A percentile compares a stretch with the other conserved stretches of the same genome.
Evolutionary conservation across 768 basidiomycete genomes (phyloP).

Genomic region (Hypholoma fasciculare): DNA sequence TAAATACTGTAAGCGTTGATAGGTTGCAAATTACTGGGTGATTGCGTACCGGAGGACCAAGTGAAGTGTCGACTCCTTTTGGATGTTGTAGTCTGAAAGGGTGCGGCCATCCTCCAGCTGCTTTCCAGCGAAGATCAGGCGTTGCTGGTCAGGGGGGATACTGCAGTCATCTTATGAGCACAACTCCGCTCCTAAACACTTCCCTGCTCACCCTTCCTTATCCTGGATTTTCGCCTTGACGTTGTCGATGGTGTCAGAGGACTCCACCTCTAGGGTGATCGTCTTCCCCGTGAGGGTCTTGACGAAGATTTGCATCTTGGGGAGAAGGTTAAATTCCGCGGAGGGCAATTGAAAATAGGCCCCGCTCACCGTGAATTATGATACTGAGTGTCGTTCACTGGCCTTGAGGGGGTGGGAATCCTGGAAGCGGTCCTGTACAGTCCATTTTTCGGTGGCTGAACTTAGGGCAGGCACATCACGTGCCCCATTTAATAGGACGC

Average conservation of each 20-base stretch:
- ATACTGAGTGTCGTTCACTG: constrained; percentile 18
- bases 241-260: constrained; percentile 95
- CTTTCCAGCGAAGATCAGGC: constrained; percentile 96
- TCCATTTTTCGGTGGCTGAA: constrained; percentile 35
- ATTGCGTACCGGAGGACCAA: constrained; percentile 84
- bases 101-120: constrained; percentile 98
- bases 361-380: constrained; percentile 32
- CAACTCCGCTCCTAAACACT: background rate
- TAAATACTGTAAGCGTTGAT: constrained; percentile 24
- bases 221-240: constrained; percentile 78
- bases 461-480: constrained; percentile 35
- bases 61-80: constrained; percentile 98
- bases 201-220: constrained; percentile 49
- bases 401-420: constrained; percentile 27
- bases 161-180: constrained; percentile 30
- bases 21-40: background rate
- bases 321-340: constrained; percentile 14
- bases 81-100: constrained; percentile 95
- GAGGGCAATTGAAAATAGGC: constrained; percentile 14
- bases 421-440: constrained; percentile 25
- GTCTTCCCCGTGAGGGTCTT: constrained; percentile 94
- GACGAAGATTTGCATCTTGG: constrained; percentile 57
- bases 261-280: constrained; percentile 98
- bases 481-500: constrained; percentile 15
- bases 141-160: constrained; percentile 94